Evolutionary conservation across 129 eudicot species (phyloP).

Genomic region (Chrysanthemum lavandulifolium): DNA sequence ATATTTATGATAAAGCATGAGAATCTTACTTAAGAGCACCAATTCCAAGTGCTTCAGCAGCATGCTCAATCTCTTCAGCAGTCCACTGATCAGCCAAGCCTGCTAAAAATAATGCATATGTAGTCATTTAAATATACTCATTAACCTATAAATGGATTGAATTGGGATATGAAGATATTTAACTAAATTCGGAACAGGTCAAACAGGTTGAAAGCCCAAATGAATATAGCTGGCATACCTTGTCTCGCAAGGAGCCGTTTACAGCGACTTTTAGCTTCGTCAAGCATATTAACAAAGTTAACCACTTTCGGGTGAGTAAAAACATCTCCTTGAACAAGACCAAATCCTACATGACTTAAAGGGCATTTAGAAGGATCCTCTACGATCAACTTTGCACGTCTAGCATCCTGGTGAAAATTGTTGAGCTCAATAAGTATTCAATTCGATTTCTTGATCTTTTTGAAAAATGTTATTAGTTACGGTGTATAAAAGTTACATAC

Average conservation of each 20-base stretch:
- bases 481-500: not conserved
- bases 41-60: too few relatives aligned
- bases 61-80: too few relatives aligned
- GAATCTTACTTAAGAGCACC: too few relatives aligned
- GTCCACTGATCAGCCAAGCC: too few relatives aligned
- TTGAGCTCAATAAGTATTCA: conserved; percentile 3
- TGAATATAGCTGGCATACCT: not conserved
- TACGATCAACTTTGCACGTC: not conserved
- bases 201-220: too few relatives aligned
- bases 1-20: too few relatives aligned
- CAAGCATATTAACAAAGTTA: not conserved
- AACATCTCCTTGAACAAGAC: not conserved
- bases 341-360: too few relatives aligned
- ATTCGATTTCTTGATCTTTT: not conserved
- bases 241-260: not conserved
- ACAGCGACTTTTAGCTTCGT: not conserved
- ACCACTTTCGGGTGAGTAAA: not conserved
- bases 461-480: not conserved
- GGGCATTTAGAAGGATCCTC: not conserved
- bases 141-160: too few relatives aligned
- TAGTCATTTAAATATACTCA: too few relatives aligned
- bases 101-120: too few relatives aligned
- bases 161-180: too few relatives aligned
- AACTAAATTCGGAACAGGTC: too few relatives aligned
- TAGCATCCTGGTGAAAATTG: not conserved